Base-by-base conservation (phyloP, 116 monocot species). In the Cymodocea nodosa region DNA sequence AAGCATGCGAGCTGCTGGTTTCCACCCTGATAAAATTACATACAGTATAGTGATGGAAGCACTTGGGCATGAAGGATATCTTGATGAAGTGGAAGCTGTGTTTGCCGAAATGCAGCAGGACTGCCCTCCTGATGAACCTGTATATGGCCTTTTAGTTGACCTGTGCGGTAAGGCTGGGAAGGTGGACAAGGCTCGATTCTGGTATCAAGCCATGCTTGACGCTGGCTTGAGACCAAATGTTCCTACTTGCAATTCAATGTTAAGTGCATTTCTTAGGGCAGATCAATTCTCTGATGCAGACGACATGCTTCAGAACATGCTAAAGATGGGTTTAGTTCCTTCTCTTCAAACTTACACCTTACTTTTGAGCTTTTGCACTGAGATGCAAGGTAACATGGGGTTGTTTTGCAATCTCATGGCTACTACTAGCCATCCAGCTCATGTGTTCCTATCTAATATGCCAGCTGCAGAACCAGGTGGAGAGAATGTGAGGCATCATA, bases 261-360 rank as follows among this genome's bases (percentile, higher is more conserved):
- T 98, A 34, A 88, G 98, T 71, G 88, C 92, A 44, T 98, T 84
- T 74, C 79, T 98, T 18, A 80, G 75, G 68, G 70, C 73, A 35
- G 65, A 77, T 8, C 69, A 80, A 58, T 92, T 85, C 60, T 70
- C 70, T 2, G 92, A 98, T 71, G 98, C 92, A 10, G 62, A 74
- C 70, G 64, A 56, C 34, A 69, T 92, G 25, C 82, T 98, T 16
- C 74, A 75, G 50, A 81, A 80, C 67, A 98, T 98, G 98, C 57
- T 84, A 12, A 58, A 49, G 5, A 52, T 84, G 30, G 98, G 86
- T 0, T 67, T 98, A 16, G 65, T 77, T 18, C 98, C 98, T 5
- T 98, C 98, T 60, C 76, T 92, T 1, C 98, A 98, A 70, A 92
- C 98, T 16, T 98, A 88, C 48, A 92, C 98, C 55, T 73, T 98